A percentile compares a stretch with the other conserved stretches of the same genome.
These are phyloP conservation scores for Aureobasidium sp. DNA, from an alignment of 2,329 filamentous ascomycete genomes.

Conservation along the genomic window DNA sequence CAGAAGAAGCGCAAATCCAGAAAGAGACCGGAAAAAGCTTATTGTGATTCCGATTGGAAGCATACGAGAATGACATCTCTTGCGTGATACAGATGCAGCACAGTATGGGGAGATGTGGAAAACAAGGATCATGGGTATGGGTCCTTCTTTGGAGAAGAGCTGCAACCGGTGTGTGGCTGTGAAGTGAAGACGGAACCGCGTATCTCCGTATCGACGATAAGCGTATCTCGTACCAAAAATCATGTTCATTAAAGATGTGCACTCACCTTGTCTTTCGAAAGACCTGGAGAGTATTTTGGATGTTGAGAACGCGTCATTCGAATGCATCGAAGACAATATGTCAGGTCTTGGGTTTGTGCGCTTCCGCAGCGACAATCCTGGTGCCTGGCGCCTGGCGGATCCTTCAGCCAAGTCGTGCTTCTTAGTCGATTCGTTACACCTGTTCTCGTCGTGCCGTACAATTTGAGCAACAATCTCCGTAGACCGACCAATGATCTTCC, in stretches of 20 bases:
- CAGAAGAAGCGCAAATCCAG: not conserved
- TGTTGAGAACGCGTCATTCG: not conserved
- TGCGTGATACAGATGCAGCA: not conserved
- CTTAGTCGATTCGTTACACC: not conserved
- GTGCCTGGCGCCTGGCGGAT: not conserved
- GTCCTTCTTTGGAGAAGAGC: not conserved
- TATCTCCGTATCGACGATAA: conserved; percentile 9
- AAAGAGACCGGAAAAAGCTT: not conserved
- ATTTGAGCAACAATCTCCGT: not conserved
- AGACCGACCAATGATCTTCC: not conserved
- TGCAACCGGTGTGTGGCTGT: conserved; percentile 2
- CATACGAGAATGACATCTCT: not conserved
- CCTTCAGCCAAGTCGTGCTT: not conserved
- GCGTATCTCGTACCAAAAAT: not conserved
- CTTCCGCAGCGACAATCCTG: not conserved
- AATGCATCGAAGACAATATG: not conserved
- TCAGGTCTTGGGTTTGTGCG: not conserved
- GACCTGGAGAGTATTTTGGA: not conserved
- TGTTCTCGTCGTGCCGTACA: too few relatives aligned
- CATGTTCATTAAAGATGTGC: not conserved
- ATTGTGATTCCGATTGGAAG: not conserved
- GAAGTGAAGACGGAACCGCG: not conserved
- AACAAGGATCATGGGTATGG: not conserved
- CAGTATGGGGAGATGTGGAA: not conserved
- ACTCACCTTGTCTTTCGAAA: not conserved